These are phyloP conservation scores for Podila minutissima DNA, from an alignment of 192 early-diverging fungal genomes.

Conservation along the genomic window DNA sequence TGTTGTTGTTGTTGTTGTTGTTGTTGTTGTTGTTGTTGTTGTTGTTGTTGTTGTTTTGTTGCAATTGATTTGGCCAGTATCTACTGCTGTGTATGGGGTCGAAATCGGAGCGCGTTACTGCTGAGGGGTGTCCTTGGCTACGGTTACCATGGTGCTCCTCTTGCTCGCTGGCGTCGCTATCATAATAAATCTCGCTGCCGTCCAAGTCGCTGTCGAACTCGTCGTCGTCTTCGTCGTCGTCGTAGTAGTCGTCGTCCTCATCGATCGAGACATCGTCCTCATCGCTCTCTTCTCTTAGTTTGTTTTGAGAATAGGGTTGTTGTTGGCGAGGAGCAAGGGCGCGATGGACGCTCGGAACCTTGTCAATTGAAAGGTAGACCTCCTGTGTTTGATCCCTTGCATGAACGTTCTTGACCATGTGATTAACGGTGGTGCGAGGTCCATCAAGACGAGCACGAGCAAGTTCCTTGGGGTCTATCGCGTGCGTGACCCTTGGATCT, in stretches of 20 bases:
- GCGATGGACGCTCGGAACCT: background rate
- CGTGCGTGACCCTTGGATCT: background rate
- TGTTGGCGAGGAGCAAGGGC: background rate
- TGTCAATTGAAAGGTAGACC: background rate
- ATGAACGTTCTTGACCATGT: background rate
- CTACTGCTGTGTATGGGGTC: background rate
- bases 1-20: too few species aligned
- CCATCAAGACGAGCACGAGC: too few species aligned
- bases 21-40: background rate
- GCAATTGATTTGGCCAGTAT: background rate
- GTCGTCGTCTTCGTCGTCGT: slow-evolving; percentile 11
- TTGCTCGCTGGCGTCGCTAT: slow-evolving; percentile 11
- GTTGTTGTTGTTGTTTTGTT: background rate
- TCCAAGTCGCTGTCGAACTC: slow-evolving; percentile 16
- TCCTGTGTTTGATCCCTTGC: slow-evolving; percentile 1
- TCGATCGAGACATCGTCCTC: slow-evolving; percentile 10
- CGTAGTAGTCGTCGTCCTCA: slow-evolving; percentile 3
- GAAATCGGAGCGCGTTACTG: background rate
- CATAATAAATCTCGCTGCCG: slow-evolving; percentile 10
- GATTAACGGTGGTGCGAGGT: too few species aligned
- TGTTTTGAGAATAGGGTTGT: background rate
- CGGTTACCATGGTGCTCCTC: background rate
- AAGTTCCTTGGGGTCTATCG: too few species aligned
- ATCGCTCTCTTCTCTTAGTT: background rate
- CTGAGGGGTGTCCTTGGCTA: background rate